These are phyloP conservation scores for Populus alba DNA, from an alignment of 345 rosid genomes.

Conservation along the genomic window DNA sequence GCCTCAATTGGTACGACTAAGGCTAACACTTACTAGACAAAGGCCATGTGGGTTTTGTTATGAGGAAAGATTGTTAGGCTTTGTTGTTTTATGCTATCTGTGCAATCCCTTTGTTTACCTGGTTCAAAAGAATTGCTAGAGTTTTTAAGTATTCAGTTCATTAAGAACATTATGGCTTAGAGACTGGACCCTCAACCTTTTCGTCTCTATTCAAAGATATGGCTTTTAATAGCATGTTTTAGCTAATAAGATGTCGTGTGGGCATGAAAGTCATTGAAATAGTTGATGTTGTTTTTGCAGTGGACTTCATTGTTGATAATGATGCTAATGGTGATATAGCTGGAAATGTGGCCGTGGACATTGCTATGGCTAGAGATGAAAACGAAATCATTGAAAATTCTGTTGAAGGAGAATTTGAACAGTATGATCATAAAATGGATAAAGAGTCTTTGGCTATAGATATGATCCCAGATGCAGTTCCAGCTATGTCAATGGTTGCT, in stretches of 20 bases:
- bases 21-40: not conserved
- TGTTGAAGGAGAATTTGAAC: conserved; percentile 42
- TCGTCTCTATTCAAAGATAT: not conserved
- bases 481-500: conserved; percentile 29
- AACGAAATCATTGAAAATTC: conserved; percentile 48
- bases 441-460: conserved; percentile 33
- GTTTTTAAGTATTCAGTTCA: not conserved
- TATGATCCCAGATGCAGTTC: conserved; percentile 32
- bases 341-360: conserved; percentile 46
- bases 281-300: conserved; percentile 38
- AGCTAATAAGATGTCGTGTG: not conserved
- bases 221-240: not conserved
- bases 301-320: conserved; percentile 67
- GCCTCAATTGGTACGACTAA: not conserved
- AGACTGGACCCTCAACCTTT: not conserved
- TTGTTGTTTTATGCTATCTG: not conserved
- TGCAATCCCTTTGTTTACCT: not conserved
- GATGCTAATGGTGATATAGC: conserved; percentile 48
- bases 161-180: not conserved
- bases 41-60: not conserved
- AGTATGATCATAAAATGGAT: conserved; percentile 46
- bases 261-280: not conserved
- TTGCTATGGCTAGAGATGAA: conserved; percentile 37
- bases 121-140: not conserved
- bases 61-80: not conserved